Evolutionary conservation across 192 early-diverging fungal genomes (phyloP).

Genomic region (Gigaspora rosea): DNA sequence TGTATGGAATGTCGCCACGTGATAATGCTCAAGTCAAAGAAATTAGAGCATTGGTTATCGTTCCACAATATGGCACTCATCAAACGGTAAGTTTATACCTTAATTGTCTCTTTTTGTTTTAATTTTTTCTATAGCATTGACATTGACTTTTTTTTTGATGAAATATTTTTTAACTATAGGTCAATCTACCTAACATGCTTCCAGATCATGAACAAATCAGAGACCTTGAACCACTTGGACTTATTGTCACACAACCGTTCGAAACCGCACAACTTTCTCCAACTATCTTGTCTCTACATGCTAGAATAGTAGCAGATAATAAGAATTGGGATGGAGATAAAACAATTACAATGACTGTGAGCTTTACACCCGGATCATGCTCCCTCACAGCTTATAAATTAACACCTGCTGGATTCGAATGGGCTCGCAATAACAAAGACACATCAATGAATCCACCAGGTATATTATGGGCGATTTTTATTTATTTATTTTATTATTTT

Average conservation of each 20-base stretch:
- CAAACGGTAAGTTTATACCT: conserved; percentile 65
- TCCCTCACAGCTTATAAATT: conserved; percentile 94
- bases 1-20: conserved; percentile 90
- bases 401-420: conserved; percentile 95
- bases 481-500: not conserved
- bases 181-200: conserved; percentile 76
- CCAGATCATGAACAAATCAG: conserved; percentile 90
- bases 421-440: conserved; percentile 94
- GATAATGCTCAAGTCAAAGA: conserved; percentile 95
- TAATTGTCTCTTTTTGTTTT: too few relatives aligned
- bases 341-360: conserved; percentile 87
- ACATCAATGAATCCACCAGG: conserved; percentile 72
- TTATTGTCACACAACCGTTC: conserved; percentile 97
- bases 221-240: conserved; percentile 94
- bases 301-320: conserved; percentile 86
- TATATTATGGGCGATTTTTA: not conserved
- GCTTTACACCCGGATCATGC: conserved; percentile 98
- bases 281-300: conserved; percentile 89
- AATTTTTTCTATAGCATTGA: too few relatives aligned
- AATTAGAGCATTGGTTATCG: conserved; percentile 88
- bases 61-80: conserved; percentile 99
- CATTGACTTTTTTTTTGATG: too few relatives aligned
- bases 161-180: too few relatives aligned
- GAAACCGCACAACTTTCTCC: conserved; percentile 87
- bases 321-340: conserved; percentile 95